Evolutionary conservation across 1,284 basidiomycete genomes (phyloP).

Genomic region (Rhodotorula mucilaginosa): DNA sequence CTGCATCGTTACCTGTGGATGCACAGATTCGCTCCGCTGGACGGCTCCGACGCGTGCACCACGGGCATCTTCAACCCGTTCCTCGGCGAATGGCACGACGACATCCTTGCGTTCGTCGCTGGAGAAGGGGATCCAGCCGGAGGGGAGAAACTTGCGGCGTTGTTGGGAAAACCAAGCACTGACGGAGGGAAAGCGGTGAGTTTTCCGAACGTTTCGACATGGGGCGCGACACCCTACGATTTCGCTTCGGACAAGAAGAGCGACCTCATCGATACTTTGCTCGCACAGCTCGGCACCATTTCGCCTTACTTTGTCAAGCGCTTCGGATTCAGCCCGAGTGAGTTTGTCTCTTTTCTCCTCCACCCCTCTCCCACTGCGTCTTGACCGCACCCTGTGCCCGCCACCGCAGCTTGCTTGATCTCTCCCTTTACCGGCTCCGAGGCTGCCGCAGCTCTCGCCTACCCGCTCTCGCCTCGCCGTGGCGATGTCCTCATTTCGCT

Average conservation of each 20-base stretch:
- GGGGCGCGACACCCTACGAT: background rate
- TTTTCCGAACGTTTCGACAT: too few species aligned
- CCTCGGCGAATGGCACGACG: conserved; percentile 64
- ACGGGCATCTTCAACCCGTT: conserved; percentile 69
- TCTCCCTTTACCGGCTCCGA: conserved; percentile 71
- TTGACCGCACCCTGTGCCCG: too few species aligned
- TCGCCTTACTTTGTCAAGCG: conserved; percentile 71
- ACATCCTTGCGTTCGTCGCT: conserved; percentile 53
- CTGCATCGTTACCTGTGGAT: too few species aligned
- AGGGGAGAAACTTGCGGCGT: conserved; percentile 57
- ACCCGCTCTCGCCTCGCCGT: conserved; percentile 66
- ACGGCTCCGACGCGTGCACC: conserved; percentile 70
- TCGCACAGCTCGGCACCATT: conserved; percentile 60
- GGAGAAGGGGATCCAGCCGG: background rate
- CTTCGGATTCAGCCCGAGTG: conserved; percentile 73
- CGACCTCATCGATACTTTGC: too few species aligned
- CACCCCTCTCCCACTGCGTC: background rate
- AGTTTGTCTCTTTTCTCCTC: conserved; percentile 38
- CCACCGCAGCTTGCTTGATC: conserved; percentile 62
- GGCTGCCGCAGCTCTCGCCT: conserved; percentile 69
- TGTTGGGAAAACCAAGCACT: conserved; percentile 69
- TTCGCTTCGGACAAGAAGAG: too few species aligned
- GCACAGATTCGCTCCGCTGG: conserved; percentile 57
- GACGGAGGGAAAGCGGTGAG: conserved; percentile 22
- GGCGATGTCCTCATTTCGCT: conserved; percentile 32